These are phyloP conservation scores for Colletotrichum sojae DNA, from an alignment of 2,329 filamentous ascomycete species.

Conservation along the genomic window DNA sequence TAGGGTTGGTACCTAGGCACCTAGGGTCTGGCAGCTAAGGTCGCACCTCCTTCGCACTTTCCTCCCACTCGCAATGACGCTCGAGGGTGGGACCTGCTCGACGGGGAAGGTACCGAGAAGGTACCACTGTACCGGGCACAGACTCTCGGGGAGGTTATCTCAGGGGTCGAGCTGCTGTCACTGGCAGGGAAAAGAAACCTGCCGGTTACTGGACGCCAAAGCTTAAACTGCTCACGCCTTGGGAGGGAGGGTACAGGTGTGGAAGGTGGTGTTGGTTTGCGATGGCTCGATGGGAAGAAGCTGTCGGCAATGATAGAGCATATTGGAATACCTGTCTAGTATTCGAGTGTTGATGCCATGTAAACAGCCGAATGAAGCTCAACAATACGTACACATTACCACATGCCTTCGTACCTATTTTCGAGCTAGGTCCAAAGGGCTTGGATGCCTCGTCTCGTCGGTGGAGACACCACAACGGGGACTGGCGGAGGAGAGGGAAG, in stretches of 20 bases:
- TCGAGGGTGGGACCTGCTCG: conserved; percentile 20
- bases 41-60: neutral
- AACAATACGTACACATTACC: conserved; percentile 14
- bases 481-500: neutral
- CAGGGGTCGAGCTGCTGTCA: conserved; percentile 15
- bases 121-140: conserved; percentile 29
- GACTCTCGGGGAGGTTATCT: neutral
- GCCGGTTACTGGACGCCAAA: conserved; percentile 23
- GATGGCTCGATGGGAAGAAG: no score
- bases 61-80: conserved; percentile 27
- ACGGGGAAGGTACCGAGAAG: conserved; percentile 12
- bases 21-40: no score
- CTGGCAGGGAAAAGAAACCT: conserved; percentile 32
- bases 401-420: conserved; percentile 1
- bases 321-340: no score
- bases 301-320: no score
- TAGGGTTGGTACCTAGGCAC: no score
- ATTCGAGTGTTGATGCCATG: no score
- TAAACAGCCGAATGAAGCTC: neutral
- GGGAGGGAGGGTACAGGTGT: no score
- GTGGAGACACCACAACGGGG: neutral
- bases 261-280: no score
- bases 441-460: conserved; percentile 22
- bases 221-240: conserved; percentile 29
- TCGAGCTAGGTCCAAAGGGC: conserved; percentile 1